These are phyloP conservation scores for Paramecium sexaurelia DNA, from an alignment of 73 alveolate species.

Conservation along the genomic window DNA sequence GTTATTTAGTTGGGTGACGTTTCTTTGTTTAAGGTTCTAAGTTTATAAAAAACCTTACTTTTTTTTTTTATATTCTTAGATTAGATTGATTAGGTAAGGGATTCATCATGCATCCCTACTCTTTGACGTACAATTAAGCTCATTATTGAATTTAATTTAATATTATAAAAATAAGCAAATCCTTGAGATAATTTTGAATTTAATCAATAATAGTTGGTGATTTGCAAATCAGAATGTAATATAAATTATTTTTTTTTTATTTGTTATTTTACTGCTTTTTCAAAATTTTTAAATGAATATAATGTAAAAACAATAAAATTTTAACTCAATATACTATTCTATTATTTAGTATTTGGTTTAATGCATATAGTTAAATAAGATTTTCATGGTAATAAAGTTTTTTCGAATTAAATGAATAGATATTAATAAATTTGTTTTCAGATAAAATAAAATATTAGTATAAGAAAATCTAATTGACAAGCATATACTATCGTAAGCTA, in stretches of 20 bases:
- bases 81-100: not conserved
- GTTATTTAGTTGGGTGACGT: not conserved
- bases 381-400: no score
- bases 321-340: not conserved
- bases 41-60: not conserved
- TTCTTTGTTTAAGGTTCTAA: not conserved
- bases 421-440: not conserved
- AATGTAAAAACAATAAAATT: not conserved
- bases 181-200: not conserved
- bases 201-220: not conserved
- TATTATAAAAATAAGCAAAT: not conserved
- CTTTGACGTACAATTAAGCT: constrained; percentile 44
- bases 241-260: not conserved
- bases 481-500: constrained; percentile 34
- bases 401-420: no score
- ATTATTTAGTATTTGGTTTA: not conserved
- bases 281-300: not conserved
- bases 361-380: not conserved
- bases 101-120: constrained; percentile 48
- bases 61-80: not conserved
- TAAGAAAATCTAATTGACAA: constrained; percentile 48
- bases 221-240: not conserved
- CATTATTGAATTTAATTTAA: not conserved
- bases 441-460: not conserved
- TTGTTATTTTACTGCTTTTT: not conserved